phyloP scores from a whole-genome alignment of 768 basidiomycete species.

The Russula brevipes region DNA sequence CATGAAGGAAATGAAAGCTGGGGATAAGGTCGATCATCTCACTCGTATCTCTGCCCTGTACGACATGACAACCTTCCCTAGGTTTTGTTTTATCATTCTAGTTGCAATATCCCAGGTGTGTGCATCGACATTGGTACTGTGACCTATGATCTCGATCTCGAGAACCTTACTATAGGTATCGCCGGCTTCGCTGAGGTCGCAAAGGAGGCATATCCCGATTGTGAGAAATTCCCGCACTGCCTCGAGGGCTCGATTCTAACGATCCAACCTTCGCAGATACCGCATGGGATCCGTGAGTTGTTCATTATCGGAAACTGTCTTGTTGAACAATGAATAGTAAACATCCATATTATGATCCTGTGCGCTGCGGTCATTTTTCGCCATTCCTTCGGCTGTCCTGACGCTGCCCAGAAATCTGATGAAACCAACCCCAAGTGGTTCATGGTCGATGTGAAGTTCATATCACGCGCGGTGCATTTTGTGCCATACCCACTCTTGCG shows the following conservation, averaged over 20 bases:
- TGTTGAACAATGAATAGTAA: slow-evolving; percentile 31
- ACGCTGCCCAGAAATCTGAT: slow-evolving; percentile 62
- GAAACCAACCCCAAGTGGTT: slow-evolving; percentile 78
- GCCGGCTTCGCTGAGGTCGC: slow-evolving; percentile 75
- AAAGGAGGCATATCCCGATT: slow-evolving; percentile 86
- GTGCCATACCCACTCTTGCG: slow-evolving; percentile 74
- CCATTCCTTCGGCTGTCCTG: slow-evolving; percentile 1
- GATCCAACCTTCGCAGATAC: slow-evolving; percentile 50
- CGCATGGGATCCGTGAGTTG: slow-evolving; percentile 77
- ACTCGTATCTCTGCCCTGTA: not conserved
- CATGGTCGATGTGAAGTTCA: slow-evolving; percentile 82
- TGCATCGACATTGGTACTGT: not conserved
- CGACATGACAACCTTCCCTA: slow-evolving; percentile 28
- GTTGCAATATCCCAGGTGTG: slow-evolving; percentile 75
- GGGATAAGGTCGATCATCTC: slow-evolving; percentile 54
- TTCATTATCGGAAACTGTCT: slow-evolving; percentile 15
- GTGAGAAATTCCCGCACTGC: slow-evolving; percentile 42
- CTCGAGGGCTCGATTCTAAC: slow-evolving; percentile 5
- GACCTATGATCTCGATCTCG: not conserved
- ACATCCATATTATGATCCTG: slow-evolving; percentile 80
- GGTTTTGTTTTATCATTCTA: slow-evolving; percentile 86
- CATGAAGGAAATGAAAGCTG: slow-evolving; percentile 74
- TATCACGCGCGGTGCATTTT: slow-evolving; percentile 59
- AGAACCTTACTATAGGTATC: slow-evolving; percentile 46
- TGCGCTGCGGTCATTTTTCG: slow-evolving; percentile 33